Conservation (phyloP, 768 basidiomycete species). For the Tulasnella sp. region DNA sequence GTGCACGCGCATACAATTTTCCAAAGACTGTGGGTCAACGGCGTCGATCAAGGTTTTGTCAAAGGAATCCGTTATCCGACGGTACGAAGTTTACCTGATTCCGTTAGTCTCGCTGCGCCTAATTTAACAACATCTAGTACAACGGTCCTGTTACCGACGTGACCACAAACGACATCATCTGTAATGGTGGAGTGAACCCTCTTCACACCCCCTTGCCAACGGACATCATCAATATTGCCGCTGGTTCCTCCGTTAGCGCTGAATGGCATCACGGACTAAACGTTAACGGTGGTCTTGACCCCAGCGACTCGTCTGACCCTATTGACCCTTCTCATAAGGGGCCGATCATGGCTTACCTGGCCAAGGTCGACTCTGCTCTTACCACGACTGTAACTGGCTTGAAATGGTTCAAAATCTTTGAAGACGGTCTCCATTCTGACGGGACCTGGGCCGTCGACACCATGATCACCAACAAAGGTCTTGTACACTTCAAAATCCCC, state of each 20-base stretch:
- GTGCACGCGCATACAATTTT: slow-evolving; percentile 50
- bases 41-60: slow-evolving; percentile 27
- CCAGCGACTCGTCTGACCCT: slow-evolving; percentile 46
- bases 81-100: slow-evolving; percentile 10
- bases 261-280: slow-evolving; percentile 52
- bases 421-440: slow-evolving; percentile 36
- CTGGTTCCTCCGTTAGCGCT: slow-evolving; percentile 52
- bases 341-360: slow-evolving; percentile 51
- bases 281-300: slow-evolving; percentile 43
- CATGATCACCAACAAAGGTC: slow-evolving; percentile 50
- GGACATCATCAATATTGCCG: slow-evolving; percentile 49
- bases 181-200: slow-evolving; percentile 59
- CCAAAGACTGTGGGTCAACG: slow-evolving; percentile 33
- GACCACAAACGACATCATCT: slow-evolving; percentile 53
- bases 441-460: slow-evolving; percentile 49
- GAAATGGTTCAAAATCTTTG: slow-evolving; percentile 55
- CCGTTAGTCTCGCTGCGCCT: background rate
- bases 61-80: slow-evolving; percentile 23
- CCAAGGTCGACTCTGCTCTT: slow-evolving; percentile 46
- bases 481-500: slow-evolving; percentile 50
- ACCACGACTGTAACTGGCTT: slow-evolving; percentile 46
- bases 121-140: slow-evolving; percentile 30
- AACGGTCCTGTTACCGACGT: slow-evolving; percentile 53
- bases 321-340: slow-evolving; percentile 45
- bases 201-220: slow-evolving; percentile 38